These are phyloP conservation scores for Rosellinia necatrix DNA, from an alignment of 2,329 filamentous ascomycete species.

Conservation along the genomic window DNA sequence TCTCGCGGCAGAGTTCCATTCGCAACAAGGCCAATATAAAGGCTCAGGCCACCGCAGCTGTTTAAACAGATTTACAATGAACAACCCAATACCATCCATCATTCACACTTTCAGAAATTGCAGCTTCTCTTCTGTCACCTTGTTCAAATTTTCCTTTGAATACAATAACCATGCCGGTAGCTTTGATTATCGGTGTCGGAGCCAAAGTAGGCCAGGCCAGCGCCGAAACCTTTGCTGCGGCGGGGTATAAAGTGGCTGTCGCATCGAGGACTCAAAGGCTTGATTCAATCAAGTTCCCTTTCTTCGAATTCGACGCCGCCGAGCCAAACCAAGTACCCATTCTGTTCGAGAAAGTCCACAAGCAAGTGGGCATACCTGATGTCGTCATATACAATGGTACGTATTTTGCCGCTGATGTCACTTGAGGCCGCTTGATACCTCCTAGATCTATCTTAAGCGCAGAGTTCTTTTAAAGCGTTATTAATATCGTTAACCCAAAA, in stretches of 20 bases:
- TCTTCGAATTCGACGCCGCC: conserved; percentile 25
- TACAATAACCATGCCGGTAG: conserved; percentile 27
- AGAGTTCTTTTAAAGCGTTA: too few species aligned
- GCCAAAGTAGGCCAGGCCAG: conserved; percentile 29
- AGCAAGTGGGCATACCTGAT: conserved; percentile 27
- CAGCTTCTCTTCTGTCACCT: background rate
- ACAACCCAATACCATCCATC: too few species aligned
- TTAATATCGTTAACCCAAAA: too few species aligned
- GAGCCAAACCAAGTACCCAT: conserved; percentile 27
- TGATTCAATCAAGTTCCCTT: conserved; percentile 25
- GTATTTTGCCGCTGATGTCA: too few species aligned
- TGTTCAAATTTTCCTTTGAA: background rate
- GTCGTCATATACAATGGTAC: conserved; percentile 31
- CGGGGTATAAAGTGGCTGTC: conserved; percentile 36
- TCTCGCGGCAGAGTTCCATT: background rate
- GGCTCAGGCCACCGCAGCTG: background rate
- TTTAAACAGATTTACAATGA: too few species aligned
- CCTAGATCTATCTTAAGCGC: too few species aligned
- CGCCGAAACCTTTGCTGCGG: conserved; percentile 32
- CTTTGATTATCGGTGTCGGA: conserved; percentile 39
- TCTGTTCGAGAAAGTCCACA: conserved; percentile 29
- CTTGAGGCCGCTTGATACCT: too few species aligned
- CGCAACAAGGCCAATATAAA: background rate
- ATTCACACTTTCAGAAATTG: too few species aligned
- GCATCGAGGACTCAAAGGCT: conserved; percentile 35